Percentiles rank a stretch among this genome's conserved stretches.
Evolutionary conservation across 371 early-diverging fungal species (phyloP).

Genomic region (Mucor plumbeus): DNA sequence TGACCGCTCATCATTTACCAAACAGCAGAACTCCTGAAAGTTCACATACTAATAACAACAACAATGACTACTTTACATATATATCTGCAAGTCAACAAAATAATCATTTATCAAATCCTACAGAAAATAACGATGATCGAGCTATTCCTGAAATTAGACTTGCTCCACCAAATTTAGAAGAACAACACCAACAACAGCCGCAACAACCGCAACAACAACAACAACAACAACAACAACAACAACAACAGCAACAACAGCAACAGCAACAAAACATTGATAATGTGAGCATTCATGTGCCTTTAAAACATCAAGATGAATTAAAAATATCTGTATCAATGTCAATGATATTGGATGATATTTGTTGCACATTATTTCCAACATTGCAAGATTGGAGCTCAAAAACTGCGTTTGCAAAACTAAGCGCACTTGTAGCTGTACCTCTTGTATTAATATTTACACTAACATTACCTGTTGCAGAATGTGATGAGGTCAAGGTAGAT

Average conservation of each 20-base stretch:
- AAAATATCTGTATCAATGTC: constrained; percentile 7
- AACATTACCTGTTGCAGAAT: constrained; percentile 66
- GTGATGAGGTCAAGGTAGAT: constrained; percentile 42
- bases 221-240: too few species aligned
- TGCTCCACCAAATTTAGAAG: constrained; percentile 29
- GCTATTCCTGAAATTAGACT: constrained; percentile 44
- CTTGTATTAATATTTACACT: constrained; percentile 59
- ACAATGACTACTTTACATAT: constrained; percentile 46
- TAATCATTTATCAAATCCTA: background rate
- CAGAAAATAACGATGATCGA: constrained; percentile 6
- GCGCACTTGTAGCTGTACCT: constrained; percentile 62
- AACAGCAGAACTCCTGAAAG: constrained; percentile 22
- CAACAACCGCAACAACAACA: too few species aligned
- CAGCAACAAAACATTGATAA: background rate
- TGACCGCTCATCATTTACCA: background rate
- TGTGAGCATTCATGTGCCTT: constrained; percentile 13
- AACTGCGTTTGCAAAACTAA: constrained; percentile 55
- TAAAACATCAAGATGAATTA: background rate
- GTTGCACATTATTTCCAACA: constrained; percentile 56
- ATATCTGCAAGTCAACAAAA: constrained; percentile 31
- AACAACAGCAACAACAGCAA: too few species aligned
- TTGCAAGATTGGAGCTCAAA: constrained; percentile 57
- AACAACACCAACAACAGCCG: too few species aligned
- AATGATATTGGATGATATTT: constrained; percentile 14
- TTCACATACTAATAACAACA: background rate